These are phyloP conservation scores for Fusarium agapanthi DNA, from an alignment of 2,329 filamentous ascomycete species.

Conservation along the genomic window DNA sequence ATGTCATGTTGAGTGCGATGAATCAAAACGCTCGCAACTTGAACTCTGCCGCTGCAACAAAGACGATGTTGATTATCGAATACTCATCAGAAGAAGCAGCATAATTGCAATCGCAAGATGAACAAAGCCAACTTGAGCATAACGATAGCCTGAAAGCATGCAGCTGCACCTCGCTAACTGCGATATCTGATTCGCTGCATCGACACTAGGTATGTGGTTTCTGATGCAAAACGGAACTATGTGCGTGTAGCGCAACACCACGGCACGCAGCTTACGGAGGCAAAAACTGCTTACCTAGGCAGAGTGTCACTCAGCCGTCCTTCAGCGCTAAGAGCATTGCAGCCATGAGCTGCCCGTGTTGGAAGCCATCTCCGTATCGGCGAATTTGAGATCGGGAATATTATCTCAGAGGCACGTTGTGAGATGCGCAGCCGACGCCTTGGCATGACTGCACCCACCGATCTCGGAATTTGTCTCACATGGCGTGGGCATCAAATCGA, in stretches of 20 bases:
- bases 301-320: neutral
- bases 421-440: neutral
- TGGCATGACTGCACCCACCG: neutral
- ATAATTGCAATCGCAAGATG: neutral
- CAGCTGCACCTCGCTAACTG: constrained; percentile 7
- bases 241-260: neutral
- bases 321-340: neutral
- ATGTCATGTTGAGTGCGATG: neutral
- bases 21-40: neutral
- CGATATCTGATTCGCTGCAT: constrained; percentile 21
- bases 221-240: constrained; percentile 1
- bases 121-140: neutral
- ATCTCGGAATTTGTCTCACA: constrained; percentile 2
- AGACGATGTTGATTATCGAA: neutral
- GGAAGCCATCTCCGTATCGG: neutral
- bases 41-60: neutral
- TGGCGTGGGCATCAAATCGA: neutral
- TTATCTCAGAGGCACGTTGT: neutral
- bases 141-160: neutral
- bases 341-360: neutral
- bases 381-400: neutral
- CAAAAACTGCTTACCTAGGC: neutral
- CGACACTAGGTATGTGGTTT: neutral
- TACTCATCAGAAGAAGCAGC: neutral
- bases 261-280: constrained; percentile 14